These are phyloP conservation scores for Trametes cinnabarina DNA, from an alignment of 768 basidiomycete genomes.

Conservation along the genomic window DNA sequence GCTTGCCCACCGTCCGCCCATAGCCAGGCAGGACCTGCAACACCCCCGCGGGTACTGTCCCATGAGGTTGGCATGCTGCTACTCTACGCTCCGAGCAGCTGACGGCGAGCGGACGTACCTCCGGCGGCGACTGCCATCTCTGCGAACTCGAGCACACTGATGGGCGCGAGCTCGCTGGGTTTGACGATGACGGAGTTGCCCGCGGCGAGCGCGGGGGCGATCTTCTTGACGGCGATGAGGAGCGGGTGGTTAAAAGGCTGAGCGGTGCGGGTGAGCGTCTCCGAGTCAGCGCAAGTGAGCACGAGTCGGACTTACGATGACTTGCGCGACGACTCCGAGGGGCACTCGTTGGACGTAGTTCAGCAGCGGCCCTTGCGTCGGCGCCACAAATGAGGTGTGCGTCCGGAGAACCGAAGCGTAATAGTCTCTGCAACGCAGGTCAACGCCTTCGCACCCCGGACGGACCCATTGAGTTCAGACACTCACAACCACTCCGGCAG, in stretches of 20 bases:
- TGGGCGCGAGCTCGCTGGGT: conserved; percentile 80
- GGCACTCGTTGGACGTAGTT: conserved; percentile 81
- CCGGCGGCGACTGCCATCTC: conserved; percentile 64
- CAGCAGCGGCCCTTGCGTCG: conserved; percentile 74
- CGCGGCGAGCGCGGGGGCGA: conserved; percentile 80
- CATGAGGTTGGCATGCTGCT: background rate
- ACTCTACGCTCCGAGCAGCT: background rate
- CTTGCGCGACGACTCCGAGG: conserved; percentile 86
- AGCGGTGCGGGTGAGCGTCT: background rate
- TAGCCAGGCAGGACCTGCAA: conserved; percentile 73
- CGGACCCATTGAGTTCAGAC: background rate
- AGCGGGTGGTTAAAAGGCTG: conserved; percentile 89
- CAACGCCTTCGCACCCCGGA: background rate
- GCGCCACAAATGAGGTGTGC: conserved; percentile 65
- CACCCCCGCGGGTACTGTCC: conserved; percentile 71
- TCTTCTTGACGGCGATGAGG: conserved; percentile 87
- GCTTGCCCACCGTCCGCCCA: conserved; percentile 61
- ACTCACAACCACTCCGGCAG: conserved; percentile 86
- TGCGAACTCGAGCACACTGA: conserved; percentile 77
- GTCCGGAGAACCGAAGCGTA: conserved; percentile 74
- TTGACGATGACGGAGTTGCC: conserved; percentile 84
- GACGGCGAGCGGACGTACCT: conserved; percentile 38
- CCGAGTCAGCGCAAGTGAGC: too few species aligned
- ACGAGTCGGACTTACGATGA: conserved; percentile 53
- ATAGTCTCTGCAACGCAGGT: conserved; percentile 54